Evolutionary conservation across 2,329 filamentous ascomycete species (phyloP).

Genomic region (Colletotrichum scovillei): DNA sequence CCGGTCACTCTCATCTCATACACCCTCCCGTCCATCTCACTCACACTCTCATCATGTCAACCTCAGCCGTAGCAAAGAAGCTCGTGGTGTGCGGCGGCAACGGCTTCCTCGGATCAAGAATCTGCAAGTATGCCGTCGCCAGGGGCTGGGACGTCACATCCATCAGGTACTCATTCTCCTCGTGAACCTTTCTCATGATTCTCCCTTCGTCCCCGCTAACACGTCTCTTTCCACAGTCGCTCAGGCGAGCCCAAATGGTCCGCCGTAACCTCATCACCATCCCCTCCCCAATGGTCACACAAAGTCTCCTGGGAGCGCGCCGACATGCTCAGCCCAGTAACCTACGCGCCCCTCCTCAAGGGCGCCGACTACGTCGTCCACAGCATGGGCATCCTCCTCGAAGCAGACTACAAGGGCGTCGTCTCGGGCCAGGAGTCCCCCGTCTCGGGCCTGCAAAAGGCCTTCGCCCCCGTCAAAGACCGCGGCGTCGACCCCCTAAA

Average conservation of each 20-base stretch:
- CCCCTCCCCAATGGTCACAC: slow-evolving; percentile 82
- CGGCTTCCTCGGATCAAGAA: slow-evolving; percentile 88
- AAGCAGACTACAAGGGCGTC: slow-evolving; percentile 97
- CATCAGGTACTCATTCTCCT: slow-evolving; percentile 73
- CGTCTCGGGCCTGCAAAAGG: slow-evolving; percentile 80
- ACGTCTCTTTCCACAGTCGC: slow-evolving; percentile 66
- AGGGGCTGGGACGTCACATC: slow-evolving; percentile 94
- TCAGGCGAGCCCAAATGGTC: slow-evolving; percentile 92
- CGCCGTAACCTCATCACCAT: slow-evolving; percentile 75
- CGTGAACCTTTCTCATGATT: neutral
- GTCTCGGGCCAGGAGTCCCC: slow-evolving; percentile 85
- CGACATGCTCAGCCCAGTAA: slow-evolving; percentile 85
- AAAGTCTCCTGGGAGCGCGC: slow-evolving; percentile 88
- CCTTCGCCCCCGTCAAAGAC: slow-evolving; percentile 76
- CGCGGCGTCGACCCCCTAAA: slow-evolving; percentile 78
- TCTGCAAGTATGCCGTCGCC: slow-evolving; percentile 89
- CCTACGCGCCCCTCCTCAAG: slow-evolving; percentile 77
- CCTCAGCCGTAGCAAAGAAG: slow-evolving; percentile 72
- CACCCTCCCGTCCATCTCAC: neutral
- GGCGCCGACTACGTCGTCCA: slow-evolving; percentile 89
- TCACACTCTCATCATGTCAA: slow-evolving; percentile 56
- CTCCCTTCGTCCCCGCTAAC: slow-evolving; percentile 35
- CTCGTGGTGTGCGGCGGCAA: slow-evolving; percentile 94
- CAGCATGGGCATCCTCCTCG: slow-evolving; percentile 94
- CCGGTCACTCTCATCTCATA: neutral